These are phyloP conservation scores for Dittrichia graveolens DNA, from an alignment of 129 eudicot genomes.

Conservation along the genomic window DNA sequence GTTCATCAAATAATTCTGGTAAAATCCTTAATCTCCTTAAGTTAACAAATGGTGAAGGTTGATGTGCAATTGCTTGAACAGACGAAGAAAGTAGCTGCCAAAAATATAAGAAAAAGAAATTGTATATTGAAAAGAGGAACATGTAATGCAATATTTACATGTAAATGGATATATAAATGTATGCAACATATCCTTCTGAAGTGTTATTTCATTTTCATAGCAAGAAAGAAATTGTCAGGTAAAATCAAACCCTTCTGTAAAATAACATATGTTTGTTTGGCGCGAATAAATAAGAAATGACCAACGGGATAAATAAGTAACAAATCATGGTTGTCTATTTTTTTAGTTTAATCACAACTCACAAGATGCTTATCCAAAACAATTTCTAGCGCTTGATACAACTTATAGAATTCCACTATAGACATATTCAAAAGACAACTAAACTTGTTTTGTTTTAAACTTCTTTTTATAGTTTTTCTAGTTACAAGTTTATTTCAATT, in stretches of 20 bases:
- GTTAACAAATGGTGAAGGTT: constrained; percentile 18
- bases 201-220: neutral
- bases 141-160: neutral
- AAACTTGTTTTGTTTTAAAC: neutral
- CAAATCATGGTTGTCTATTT: neutral
- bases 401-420: too few relatives aligned
- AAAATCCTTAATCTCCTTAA: constrained; percentile 3
- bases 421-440: neutral
- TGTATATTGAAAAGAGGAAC: neutral
- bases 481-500: neutral
- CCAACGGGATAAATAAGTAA: neutral
- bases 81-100: neutral
- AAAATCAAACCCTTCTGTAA: neutral
- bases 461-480: neutral
- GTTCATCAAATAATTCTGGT: neutral
- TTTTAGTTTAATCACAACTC: neutral
- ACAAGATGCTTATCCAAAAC: too few relatives aligned
- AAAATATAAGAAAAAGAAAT: neutral
- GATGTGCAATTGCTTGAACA: neutral
- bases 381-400: too few relatives aligned
- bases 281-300: neutral
- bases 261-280: neutral
- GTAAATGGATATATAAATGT: neutral
- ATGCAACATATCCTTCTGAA: neutral
- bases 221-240: too few relatives aligned